These are phyloP conservation scores for Holtermannia corniformis DNA, from an alignment of 768 basidiomycete species.

Conservation along the genomic window DNA sequence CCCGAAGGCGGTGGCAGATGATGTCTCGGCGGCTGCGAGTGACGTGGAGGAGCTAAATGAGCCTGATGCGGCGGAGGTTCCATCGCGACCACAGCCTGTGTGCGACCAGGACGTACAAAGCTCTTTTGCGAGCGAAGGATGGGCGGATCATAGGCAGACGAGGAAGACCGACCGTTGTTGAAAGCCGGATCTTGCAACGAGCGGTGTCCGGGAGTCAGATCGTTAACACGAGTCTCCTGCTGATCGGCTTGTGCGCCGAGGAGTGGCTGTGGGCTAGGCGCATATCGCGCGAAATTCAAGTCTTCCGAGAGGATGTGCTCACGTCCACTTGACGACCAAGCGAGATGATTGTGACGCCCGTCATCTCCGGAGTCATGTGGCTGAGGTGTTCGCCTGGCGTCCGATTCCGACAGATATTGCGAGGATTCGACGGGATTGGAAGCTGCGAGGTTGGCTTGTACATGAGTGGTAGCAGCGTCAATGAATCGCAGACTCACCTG, in stretches of 20 bases:
- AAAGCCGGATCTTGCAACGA: too few relatives aligned
- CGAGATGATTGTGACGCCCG: too few relatives aligned
- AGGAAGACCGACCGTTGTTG: neutral
- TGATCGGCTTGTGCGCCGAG: too few relatives aligned
- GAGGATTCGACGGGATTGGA: neutral
- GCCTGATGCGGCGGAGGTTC: neutral
- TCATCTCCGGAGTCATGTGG: too few relatives aligned
- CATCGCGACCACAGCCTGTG: neutral
- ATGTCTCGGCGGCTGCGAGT: conserved; percentile 2
- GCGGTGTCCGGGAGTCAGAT: too few relatives aligned
- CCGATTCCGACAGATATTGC: conserved; percentile 19
- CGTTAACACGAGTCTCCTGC: too few relatives aligned
- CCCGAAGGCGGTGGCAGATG: neutral
- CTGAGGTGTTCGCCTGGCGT: conserved; percentile 5
- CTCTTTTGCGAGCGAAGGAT: conserved; percentile 28
- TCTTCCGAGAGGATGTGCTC: too few relatives aligned
- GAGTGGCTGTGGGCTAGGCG: too few relatives aligned
- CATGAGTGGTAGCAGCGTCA: neutral
- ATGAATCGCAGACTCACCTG: neutral
- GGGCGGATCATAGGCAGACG: conserved; percentile 35
- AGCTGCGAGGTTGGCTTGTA: neutral
- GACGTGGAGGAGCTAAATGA: conserved; percentile 1
- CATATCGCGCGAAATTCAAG: too few relatives aligned
- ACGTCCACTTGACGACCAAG: too few relatives aligned
- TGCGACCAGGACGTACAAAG: conserved; percentile 9